phyloP scores from a whole-genome alignment of 2,329 filamentous ascomycete genomes.

The Tolypocladium tundrense region DNA sequence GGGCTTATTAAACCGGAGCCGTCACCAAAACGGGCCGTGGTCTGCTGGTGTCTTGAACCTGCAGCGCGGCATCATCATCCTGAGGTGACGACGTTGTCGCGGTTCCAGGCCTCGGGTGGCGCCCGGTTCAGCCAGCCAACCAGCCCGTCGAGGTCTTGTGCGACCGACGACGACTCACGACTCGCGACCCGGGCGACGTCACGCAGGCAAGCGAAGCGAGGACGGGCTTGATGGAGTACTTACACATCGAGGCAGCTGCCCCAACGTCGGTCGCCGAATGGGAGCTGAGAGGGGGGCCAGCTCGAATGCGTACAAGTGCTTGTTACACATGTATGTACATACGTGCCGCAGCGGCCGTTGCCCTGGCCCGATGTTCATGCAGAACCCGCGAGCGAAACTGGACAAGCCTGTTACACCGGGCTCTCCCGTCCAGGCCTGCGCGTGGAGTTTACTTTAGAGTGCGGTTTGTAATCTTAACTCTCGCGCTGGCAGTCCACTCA shows the following conservation, averaged over 20 bases:
- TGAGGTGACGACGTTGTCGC: not conserved
- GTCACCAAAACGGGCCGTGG: not conserved
- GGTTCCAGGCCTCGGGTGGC: not conserved
- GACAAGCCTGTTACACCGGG: no score
- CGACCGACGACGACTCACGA: not conserved
- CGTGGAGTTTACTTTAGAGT: not conserved
- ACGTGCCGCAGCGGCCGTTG: not conserved
- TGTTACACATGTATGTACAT: not conserved
- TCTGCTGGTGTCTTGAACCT: not conserved
- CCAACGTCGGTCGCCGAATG: not conserved
- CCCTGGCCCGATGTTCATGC: not conserved
- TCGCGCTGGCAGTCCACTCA: not conserved
- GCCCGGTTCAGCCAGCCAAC: not conserved
- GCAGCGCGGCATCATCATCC: no score
- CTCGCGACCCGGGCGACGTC: not conserved
- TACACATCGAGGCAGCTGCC: not conserved
- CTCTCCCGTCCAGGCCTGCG: not conserved
- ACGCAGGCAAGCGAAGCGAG: not conserved
- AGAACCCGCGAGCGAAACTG: not conserved
- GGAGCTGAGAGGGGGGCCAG: not conserved
- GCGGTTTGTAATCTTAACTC: no score
- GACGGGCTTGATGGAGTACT: not conserved
- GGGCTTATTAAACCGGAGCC: not conserved
- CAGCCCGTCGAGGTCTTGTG: not conserved
- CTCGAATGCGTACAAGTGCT: not conserved